Conservation (phyloP, 1,284 basidiomycete species). For the Ganoderma sinense region DNA sequence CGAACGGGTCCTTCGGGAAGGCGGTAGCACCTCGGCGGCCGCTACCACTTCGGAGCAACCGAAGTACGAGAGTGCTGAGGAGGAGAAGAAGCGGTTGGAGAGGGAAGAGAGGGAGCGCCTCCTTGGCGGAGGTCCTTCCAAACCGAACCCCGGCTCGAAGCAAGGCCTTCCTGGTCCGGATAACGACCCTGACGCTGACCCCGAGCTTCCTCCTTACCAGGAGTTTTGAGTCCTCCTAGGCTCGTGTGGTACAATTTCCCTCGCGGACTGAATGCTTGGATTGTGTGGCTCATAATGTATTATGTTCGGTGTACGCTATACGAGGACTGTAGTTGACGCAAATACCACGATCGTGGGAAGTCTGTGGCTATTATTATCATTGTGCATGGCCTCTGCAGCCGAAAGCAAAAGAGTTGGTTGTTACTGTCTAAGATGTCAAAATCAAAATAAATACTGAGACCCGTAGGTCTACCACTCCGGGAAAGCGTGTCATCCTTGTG, state of each 20-base stretch:
- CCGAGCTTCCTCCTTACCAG: constrained; percentile 73
- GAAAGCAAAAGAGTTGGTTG: too few species aligned
- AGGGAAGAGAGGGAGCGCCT: constrained; percentile 69
- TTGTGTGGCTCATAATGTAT: background rate
- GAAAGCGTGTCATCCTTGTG: constrained; percentile 27
- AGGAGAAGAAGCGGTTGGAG: constrained; percentile 74
- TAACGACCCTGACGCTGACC: constrained; percentile 44
- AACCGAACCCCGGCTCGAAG: constrained; percentile 24
- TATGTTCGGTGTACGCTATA: background rate
- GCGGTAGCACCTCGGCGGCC: constrained; percentile 13
- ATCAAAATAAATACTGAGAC: constrained; percentile 24
- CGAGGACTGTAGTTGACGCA: background rate
- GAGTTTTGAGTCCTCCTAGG: constrained; percentile 47
- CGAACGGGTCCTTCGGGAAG: constrained; percentile 52
- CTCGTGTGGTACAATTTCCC: background rate
- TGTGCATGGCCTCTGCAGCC: too few species aligned
- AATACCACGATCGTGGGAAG: background rate
- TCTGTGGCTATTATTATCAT: too few species aligned
- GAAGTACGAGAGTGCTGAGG: constrained; percentile 60
- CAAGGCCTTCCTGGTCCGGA: background rate
- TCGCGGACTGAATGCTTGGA: constrained; percentile 8
- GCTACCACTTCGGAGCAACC: constrained; percentile 22
- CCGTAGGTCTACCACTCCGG: constrained; percentile 26
- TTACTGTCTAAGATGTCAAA: background rate
- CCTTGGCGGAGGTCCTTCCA: constrained; percentile 42